These are phyloP conservation scores for Blastobotrys aristatus DNA, from an alignment of 1,139 yeast genomes.

Conservation along the genomic window DNA sequence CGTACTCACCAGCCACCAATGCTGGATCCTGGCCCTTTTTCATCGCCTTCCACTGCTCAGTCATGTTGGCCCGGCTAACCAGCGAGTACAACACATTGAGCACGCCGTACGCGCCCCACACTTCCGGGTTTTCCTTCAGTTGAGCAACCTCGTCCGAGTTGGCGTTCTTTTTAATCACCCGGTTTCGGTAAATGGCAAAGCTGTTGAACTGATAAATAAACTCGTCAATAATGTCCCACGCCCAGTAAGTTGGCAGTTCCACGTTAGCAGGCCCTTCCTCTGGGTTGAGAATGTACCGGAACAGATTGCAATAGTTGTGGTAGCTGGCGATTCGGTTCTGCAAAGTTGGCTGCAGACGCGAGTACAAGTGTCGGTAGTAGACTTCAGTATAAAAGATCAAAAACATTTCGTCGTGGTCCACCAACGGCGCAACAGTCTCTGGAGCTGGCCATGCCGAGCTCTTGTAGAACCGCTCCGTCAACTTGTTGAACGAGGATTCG, in stretches of 20 bases:
- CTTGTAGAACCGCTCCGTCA: slow-evolving; percentile 44
- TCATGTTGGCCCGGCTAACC: slow-evolving; percentile 41
- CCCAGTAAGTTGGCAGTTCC: slow-evolving; percentile 46
- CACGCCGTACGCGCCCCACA: slow-evolving; percentile 46
- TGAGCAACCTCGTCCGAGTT: slow-evolving; percentile 32
- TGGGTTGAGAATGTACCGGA: slow-evolving; percentile 42
- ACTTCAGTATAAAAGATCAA: slow-evolving; percentile 44
- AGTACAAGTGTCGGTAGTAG: slow-evolving; percentile 46
- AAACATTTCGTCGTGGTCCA: slow-evolving; percentile 42
- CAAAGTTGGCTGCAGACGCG: slow-evolving; percentile 40
- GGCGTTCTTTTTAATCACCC: slow-evolving; percentile 34
- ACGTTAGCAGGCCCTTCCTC: slow-evolving; percentile 39
- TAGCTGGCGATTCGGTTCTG: slow-evolving; percentile 45
- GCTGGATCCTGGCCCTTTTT: slow-evolving; percentile 33
- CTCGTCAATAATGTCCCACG: slow-evolving; percentile 49
- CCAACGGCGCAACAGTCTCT: slow-evolving; percentile 39
- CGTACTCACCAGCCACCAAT: slow-evolving; percentile 43
- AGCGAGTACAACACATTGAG: slow-evolving; percentile 46
- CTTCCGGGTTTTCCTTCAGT: slow-evolving; percentile 39
- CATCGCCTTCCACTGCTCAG: slow-evolving; percentile 40
- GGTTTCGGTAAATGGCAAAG: slow-evolving; percentile 41
- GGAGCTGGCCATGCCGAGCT: slow-evolving; percentile 45
- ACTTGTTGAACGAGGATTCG: slow-evolving; percentile 42
- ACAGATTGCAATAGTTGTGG: slow-evolving; percentile 46
- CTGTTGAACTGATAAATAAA: slow-evolving; percentile 47